These are phyloP conservation scores for Thymus quinquecostatus DNA, from an alignment of 257 asterid genomes.

Conservation along the genomic window DNA sequence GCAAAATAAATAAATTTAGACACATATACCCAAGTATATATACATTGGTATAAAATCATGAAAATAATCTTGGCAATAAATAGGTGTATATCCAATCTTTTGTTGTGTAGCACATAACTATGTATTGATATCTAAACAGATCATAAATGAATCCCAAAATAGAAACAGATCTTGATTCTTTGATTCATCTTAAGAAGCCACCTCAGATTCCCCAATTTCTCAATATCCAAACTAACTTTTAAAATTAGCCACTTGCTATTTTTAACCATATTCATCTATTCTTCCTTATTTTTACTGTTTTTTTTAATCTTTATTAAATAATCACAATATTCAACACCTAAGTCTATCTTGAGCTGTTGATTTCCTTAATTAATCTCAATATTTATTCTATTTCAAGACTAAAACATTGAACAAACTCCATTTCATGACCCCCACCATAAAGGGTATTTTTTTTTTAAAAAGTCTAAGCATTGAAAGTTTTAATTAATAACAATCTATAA, in stretches of 20 bases:
- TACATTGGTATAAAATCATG: background rate
- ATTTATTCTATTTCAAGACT: conserved; percentile 6
- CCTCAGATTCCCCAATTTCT: conserved; percentile 4
- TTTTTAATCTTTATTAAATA: no score
- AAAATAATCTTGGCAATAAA: background rate
- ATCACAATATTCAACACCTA: background rate
- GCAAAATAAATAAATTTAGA: no score
- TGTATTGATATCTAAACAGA: background rate
- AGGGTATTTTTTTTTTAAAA: background rate
- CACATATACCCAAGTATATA: no score
- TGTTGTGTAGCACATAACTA: background rate
- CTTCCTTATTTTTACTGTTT: background rate
- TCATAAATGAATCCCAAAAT: background rate
- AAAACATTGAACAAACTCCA: conserved; percentile 4
- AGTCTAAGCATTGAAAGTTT: background rate
- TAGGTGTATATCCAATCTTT: background rate
- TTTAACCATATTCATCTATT: background rate
- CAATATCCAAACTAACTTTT: conserved; percentile 6
- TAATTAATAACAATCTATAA: background rate
- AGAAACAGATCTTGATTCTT: conserved; percentile 13
- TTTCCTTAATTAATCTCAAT: conserved; percentile 9
- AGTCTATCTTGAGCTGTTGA: background rate
- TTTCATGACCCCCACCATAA: background rate
- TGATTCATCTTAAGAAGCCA: conserved; percentile 1
- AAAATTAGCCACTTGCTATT: background rate